Conservation (phyloP, 176 grass and related monocot genomes). For the Raddia guianensis region DNA sequence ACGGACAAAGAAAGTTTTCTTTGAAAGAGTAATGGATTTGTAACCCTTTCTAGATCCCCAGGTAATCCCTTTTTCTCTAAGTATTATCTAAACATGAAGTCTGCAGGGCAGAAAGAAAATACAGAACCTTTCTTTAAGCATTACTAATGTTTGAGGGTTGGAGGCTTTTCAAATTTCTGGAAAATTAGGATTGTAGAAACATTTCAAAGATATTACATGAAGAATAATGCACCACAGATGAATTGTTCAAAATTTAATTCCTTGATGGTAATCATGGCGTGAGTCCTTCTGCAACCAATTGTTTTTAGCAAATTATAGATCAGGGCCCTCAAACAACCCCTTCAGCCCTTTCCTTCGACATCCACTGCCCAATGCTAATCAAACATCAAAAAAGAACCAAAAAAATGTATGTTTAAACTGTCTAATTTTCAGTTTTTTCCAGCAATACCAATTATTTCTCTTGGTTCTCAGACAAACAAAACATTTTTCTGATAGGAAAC, state of each 20-base stretch:
- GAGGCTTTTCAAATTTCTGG: background rate
- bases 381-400: background rate
- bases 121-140: background rate
- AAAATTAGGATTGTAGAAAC: background rate
- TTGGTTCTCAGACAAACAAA: background rate
- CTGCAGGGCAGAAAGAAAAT: background rate
- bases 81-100: background rate
- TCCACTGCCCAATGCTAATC: background rate
- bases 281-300: background rate
- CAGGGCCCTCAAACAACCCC: background rate
- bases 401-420: background rate
- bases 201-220: background rate
- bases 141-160: background rate
- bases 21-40: background rate
- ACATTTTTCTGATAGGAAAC: background rate
- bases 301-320: background rate
- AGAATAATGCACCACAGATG: background rate
- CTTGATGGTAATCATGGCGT: background rate
- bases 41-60: background rate
- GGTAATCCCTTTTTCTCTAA: background rate
- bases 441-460: background rate
- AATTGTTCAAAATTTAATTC: background rate
- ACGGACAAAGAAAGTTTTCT: background rate
- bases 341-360: background rate
- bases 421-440: background rate